A percentile compares a stretch with the other conserved stretches of the same genome.
These are phyloP conservation scores for Naegleria gruberi DNA, from an alignment of 208 protist species.

Conservation along the genomic window DNA sequence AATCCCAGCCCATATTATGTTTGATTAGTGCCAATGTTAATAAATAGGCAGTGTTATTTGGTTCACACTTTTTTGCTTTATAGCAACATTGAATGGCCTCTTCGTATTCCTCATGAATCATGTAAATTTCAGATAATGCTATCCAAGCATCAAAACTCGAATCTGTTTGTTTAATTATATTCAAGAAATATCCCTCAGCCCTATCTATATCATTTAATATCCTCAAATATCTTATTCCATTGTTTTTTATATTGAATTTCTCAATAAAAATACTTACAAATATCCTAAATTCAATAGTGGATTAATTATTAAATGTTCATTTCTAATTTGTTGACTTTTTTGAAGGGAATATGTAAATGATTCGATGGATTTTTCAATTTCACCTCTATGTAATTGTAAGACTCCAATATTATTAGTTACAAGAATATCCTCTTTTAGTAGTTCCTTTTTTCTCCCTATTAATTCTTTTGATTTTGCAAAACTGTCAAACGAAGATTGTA, in stretches of 20 bases:
- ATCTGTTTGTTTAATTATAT: neutral
- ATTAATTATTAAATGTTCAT: neutral
- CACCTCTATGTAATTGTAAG: neutral
- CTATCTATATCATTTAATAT: neutral
- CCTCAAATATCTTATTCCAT: neutral
- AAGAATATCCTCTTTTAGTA: neutral
- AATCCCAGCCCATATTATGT: neutral
- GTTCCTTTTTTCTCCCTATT: too few species aligned
- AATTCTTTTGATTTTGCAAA: too few species aligned
- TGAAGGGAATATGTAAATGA: neutral
- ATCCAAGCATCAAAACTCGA: neutral
- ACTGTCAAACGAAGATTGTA: too few species aligned
- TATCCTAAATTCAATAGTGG: neutral
- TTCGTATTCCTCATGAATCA: neutral
- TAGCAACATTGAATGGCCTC: neutral
- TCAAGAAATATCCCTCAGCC: neutral
- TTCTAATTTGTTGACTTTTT: neutral
- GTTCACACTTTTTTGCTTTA: neutral
- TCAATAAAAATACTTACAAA: neutral
- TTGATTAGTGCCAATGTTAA: neutral
- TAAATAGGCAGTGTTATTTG: neutral
- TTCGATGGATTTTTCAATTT: neutral
- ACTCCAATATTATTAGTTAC: neutral
- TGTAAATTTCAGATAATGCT: neutral
- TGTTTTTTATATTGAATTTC: neutral